A percentile compares a stretch with the other conserved stretches of the same genome.
phyloP scores from a whole-genome alignment of 352 stramenopile species.

The Globisporangium perplexum region DNA sequence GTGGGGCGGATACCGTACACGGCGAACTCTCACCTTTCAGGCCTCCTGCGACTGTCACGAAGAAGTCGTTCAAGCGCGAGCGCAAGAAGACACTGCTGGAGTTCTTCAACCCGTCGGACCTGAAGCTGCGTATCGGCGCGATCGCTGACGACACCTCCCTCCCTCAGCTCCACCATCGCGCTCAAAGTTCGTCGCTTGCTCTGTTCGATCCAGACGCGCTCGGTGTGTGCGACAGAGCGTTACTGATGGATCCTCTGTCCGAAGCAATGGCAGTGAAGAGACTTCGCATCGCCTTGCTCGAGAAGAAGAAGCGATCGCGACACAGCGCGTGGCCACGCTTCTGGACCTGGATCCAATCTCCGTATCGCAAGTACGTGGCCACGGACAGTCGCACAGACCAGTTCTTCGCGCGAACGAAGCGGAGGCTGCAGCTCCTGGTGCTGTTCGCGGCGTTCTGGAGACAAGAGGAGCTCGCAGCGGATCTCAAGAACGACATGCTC shows the following conservation, averaged over 20 bases:
- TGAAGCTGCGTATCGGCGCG: constrained; percentile 6
- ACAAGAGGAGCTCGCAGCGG: constrained; percentile 36
- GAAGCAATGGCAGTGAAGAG: constrained; percentile 19
- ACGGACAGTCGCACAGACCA: neutral
- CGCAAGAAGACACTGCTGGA: constrained; percentile 7
- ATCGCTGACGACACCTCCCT: neutral
- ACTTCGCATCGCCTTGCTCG: constrained; percentile 9
- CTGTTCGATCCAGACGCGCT: constrained; percentile 1
- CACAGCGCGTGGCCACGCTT: neutral
- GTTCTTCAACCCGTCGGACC: neutral
- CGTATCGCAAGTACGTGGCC: constrained; percentile 3
- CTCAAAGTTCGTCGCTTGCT: neutral
- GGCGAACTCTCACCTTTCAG: neutral
- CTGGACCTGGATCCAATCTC: neutral
- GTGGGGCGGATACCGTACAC: too few species aligned
- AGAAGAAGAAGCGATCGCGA: neutral
- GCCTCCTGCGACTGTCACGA: neutral
- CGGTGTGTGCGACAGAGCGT: constrained; percentile 5
- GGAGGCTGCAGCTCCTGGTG: constrained; percentile 16
- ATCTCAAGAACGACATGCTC: constrained; percentile 36
- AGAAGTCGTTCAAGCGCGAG: neutral
- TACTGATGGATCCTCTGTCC: constrained; percentile 17
- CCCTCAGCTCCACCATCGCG: neutral
- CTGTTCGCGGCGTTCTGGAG: constrained; percentile 50
- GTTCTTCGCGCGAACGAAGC: constrained; percentile 3